A percentile compares a stretch with the other conserved stretches of the same genome.
Evolutionary conservation across 202 grass and related monocot genomes (phyloP).

Genomic region (Musa balbisiana): DNA sequence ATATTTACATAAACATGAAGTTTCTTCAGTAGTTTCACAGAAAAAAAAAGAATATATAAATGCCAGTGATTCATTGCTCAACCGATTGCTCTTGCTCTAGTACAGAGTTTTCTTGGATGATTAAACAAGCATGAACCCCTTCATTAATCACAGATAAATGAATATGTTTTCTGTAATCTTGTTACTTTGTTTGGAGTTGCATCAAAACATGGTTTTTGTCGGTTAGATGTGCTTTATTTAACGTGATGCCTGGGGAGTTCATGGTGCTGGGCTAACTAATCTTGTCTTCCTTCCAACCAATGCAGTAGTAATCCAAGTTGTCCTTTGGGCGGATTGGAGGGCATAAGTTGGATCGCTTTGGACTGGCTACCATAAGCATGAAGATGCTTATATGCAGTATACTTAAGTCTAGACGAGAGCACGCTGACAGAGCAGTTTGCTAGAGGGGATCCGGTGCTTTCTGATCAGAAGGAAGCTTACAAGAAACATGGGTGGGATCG

Average conservation of each 20-base stretch:
- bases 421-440: conserved; percentile 33
- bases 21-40: too few relatives aligned
- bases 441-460: conserved; percentile 40
- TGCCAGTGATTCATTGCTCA: too few relatives aligned
- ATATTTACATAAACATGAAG: too few relatives aligned
- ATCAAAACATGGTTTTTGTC: too few relatives aligned
- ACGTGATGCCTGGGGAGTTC: conserved; percentile 66
- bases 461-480: conserved; percentile 31
- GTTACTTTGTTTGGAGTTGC: too few relatives aligned
- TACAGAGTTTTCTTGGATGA: too few relatives aligned
- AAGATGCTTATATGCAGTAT: conserved; percentile 57
- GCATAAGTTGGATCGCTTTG: conserved; percentile 28
- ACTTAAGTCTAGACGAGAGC: conserved; percentile 41
- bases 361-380: conserved; percentile 35
- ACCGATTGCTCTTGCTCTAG: too few relatives aligned
- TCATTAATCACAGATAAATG: too few relatives aligned
- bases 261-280: conserved; percentile 58
- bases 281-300: conserved; percentile 52
- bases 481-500: conserved; percentile 28
- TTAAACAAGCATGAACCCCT: too few relatives aligned
- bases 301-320: conserved; percentile 52
- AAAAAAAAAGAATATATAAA: too few relatives aligned
- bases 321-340: conserved; percentile 58
- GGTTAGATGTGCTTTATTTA: too few relatives aligned
- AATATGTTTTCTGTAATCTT: too few relatives aligned